A percentile compares a stretch with the other conserved stretches of the same genome.
Evolutionary conservation across 2,329 filamentous ascomycete genomes (phyloP).

Genomic region (Fusarium compactum): DNA sequence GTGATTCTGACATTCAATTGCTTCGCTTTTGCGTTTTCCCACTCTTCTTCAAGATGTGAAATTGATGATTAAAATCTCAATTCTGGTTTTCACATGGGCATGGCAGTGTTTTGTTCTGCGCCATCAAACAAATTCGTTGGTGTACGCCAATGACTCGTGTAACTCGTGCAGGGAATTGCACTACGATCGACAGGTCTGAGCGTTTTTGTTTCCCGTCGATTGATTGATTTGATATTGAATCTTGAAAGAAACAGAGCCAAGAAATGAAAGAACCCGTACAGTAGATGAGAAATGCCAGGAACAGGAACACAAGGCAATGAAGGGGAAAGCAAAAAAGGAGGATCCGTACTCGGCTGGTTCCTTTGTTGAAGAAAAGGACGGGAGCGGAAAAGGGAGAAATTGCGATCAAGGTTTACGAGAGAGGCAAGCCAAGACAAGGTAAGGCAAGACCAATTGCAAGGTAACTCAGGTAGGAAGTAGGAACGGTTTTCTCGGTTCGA

Average conservation of each 20-base stretch:
- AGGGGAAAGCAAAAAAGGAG: background rate
- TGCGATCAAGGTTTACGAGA: slow-evolving; percentile 26
- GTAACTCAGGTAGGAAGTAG: slow-evolving; percentile 12
- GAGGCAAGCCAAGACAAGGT: slow-evolving; percentile 15
- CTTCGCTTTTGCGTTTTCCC: background rate
- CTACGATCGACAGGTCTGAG: slow-evolving; percentile 11
- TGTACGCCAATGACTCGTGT: slow-evolving; percentile 27
- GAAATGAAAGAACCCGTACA: background rate
- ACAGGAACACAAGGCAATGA: background rate
- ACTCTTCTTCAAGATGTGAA: background rate
- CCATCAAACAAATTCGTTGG: slow-evolving; percentile 18
- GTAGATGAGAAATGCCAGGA: background rate
- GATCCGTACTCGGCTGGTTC: background rate
- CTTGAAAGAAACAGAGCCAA: background rate
- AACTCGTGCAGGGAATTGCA: slow-evolving; percentile 4
- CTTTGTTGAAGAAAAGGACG: background rate
- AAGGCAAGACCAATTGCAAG: slow-evolving; percentile 1
- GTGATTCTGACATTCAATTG: slow-evolving; percentile 5
- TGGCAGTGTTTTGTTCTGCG: slow-evolving; percentile 8
- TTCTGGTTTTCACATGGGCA: background rate
- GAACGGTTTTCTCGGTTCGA: slow-evolving; percentile 15
- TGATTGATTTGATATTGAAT: background rate
- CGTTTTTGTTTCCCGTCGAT: slow-evolving; percentile 3
- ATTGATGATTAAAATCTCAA: background rate
- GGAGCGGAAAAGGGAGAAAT: slow-evolving; percentile 24